Conservation (phyloP, 1,284 basidiomycete species). For the Ceratobasidium sp. region DNA sequence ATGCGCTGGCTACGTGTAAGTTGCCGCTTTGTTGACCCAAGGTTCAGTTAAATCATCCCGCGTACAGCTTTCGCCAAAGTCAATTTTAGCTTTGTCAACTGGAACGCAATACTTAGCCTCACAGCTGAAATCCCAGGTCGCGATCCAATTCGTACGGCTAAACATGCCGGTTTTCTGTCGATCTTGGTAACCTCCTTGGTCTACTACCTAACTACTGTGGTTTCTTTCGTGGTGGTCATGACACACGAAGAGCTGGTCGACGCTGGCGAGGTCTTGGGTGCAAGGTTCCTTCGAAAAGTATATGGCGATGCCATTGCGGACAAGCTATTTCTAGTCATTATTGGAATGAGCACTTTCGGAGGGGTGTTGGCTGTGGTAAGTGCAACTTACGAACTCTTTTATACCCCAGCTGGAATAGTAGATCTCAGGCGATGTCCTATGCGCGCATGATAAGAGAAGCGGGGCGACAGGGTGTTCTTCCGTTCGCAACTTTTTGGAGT, state of each 20-base stretch:
- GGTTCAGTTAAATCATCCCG: conserved; percentile 59
- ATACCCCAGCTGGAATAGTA: conserved; percentile 48
- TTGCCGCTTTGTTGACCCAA: conserved; percentile 7
- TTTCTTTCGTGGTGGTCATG: conserved; percentile 57
- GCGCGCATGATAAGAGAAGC: conserved; percentile 60
- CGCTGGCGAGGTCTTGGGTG: conserved; percentile 65
- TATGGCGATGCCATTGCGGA: conserved; percentile 61
- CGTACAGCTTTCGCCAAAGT: conserved; percentile 72
- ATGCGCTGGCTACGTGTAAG: conserved; percentile 56
- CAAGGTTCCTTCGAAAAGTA: conserved; percentile 67
- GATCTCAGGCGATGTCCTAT: conserved; percentile 53
- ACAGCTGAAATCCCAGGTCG: conserved; percentile 64
- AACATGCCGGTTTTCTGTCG: conserved; percentile 65
- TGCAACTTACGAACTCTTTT: conserved; percentile 49
- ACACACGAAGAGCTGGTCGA: conserved; percentile 62
- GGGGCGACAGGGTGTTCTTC: conserved; percentile 57
- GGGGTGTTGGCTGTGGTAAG: conserved; percentile 56
- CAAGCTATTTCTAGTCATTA: conserved; percentile 56
- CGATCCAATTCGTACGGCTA: conserved; percentile 66
- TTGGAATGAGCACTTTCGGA: conserved; percentile 55
- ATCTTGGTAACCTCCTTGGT: conserved; percentile 47
- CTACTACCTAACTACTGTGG: conserved; percentile 13
- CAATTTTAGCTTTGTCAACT: conserved; percentile 68
- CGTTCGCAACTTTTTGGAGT: conserved; percentile 55
- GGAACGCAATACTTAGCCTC: conserved; percentile 67